These are phyloP conservation scores for Camillea tinctor DNA, from an alignment of 2,329 filamentous ascomycete genomes.

Conservation along the genomic window DNA sequence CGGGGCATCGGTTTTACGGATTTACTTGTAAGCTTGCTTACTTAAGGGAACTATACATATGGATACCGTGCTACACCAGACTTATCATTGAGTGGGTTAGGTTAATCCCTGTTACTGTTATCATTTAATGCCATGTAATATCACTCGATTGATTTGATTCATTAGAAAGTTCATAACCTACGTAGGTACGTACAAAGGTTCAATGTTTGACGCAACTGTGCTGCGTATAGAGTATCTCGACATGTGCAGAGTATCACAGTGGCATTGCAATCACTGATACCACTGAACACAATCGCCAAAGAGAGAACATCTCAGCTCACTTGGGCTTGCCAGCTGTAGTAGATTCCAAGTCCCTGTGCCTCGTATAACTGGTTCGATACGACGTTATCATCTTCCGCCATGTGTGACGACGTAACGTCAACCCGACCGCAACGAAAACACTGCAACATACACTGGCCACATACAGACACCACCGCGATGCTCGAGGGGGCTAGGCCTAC, in stretches of 20 bases:
- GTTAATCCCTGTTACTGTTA: no score
- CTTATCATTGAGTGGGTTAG: no score
- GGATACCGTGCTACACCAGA: no score
- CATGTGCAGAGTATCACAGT: no score
- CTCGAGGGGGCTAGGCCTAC: background rate
- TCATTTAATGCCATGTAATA: slow-evolving; percentile 2
- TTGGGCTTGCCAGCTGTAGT: background rate
- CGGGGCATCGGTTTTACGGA: background rate
- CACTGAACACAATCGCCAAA: background rate
- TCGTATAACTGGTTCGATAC: slow-evolving; percentile 7
- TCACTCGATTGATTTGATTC: slow-evolving; percentile 9
- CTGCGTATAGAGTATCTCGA: no score
- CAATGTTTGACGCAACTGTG: no score
- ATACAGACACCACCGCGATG: background rate
- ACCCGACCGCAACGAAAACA: background rate
- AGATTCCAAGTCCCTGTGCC: background rate
- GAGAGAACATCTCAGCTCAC: background rate
- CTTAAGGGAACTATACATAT: no score
- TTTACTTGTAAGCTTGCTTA: no score
- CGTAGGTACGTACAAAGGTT: no score
- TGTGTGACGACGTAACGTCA: slow-evolving; percentile 12
- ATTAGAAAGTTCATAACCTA: no score
- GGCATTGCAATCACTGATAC: no score
- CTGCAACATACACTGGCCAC: background rate
- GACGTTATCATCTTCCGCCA: slow-evolving; percentile 18